These are phyloP conservation scores for Paramecium tetraurelia DNA, from an alignment of 73 alveolate genomes.

Conservation along the genomic window DNA sequence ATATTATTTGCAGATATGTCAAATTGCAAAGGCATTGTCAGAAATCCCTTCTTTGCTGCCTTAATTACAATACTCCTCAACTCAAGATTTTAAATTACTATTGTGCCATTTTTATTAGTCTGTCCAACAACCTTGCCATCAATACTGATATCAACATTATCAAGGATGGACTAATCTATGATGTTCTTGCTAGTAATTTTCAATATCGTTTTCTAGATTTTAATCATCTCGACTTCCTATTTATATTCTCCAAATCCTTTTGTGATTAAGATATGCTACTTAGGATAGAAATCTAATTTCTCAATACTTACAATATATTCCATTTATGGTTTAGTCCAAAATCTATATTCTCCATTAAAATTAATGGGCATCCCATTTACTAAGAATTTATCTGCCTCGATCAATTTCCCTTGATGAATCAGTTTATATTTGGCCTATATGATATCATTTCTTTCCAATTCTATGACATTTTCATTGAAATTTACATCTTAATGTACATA, in stretches of 20 bases:
- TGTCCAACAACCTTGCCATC: background rate
- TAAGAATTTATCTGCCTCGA: background rate
- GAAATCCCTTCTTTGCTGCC: conserved; percentile 21
- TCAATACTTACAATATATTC: background rate
- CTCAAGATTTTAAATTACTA: background rate
- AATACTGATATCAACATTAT: background rate
- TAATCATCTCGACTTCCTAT: background rate
- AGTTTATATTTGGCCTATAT: background rate
- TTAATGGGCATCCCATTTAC: background rate
- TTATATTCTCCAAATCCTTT: background rate
- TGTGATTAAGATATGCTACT: background rate
- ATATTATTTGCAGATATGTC: conserved; percentile 8
- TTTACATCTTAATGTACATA: background rate
- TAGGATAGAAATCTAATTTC: conserved; percentile 8
- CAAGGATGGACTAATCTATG: background rate
- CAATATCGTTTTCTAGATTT: background rate
- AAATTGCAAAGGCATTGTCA: background rate
- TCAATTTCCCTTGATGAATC: background rate
- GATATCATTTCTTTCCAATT: conserved; percentile 2
- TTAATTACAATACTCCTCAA: background rate
- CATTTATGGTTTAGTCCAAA: conserved; percentile 21
- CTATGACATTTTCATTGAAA: background rate
- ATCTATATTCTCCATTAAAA: background rate
- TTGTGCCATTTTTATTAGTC: conserved; percentile 15
- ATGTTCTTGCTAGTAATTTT: conserved; percentile 1